These are phyloP conservation scores for Nakataea oryzae DNA, from an alignment of 2,329 filamentous ascomycete species.

Conservation along the genomic window DNA sequence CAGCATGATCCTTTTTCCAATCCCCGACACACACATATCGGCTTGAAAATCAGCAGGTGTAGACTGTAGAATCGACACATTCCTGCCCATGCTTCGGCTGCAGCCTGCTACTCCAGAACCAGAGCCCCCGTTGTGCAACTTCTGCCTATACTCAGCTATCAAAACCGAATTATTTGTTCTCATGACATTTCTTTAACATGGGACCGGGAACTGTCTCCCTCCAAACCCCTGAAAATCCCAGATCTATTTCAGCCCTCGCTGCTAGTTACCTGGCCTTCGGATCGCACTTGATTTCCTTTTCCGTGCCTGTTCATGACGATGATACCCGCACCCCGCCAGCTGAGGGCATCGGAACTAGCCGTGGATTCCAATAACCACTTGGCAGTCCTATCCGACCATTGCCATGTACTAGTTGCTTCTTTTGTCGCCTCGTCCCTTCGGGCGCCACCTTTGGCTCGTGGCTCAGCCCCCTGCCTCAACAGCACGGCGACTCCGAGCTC, in stretches of 20 bases:
- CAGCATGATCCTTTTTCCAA: no score
- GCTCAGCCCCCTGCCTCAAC: neutral
- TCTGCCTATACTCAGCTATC: neutral
- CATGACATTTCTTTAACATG: neutral
- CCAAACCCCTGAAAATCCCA: neutral
- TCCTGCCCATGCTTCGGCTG: neutral
- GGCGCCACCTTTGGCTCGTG: no score
- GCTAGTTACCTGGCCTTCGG: neutral
- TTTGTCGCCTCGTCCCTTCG: neutral
- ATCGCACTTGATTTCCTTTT: neutral
- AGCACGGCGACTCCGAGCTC: no score
- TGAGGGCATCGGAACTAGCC: neutral
- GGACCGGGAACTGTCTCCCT: neutral
- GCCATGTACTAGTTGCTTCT: neutral
- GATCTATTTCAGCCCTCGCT: neutral
- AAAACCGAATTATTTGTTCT: neutral
- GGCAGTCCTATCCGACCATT: neutral
- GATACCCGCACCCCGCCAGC: no score
- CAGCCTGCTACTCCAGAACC: neutral
- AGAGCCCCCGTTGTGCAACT: no score
- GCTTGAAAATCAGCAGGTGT: neutral
- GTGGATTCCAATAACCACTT: no score
- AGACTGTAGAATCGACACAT: neutral
- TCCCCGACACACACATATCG: no score
- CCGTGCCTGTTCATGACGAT: neutral